phyloP scores from a whole-genome alignment of 1,284 basidiomycete species.

The Lentinula novae-zelandiae region DNA sequence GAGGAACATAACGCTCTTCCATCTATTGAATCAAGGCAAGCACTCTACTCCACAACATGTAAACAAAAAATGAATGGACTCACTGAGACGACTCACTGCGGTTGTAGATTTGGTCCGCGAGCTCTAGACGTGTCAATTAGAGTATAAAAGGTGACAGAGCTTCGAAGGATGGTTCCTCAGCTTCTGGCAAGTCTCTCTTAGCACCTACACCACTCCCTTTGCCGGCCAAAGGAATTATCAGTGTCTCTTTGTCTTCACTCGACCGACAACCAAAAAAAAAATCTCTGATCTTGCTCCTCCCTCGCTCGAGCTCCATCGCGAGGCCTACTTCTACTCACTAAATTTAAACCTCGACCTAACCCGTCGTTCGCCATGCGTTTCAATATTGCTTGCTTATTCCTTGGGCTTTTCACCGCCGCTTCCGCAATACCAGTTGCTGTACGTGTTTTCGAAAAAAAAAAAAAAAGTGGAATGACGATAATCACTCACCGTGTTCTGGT shows the following conservation, averaged over 20 bases:
- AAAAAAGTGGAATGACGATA: no score
- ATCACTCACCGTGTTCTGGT: no score
- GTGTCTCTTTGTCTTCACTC: background rate
- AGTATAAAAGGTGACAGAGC: background rate
- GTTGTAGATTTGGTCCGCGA: no score
- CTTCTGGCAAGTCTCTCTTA: background rate
- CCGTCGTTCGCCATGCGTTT: slow-evolving; percentile 2
- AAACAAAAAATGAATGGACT: background rate
- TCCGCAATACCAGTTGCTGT: background rate
- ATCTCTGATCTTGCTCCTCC: background rate
- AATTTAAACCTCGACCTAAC: background rate
- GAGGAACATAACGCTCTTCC: background rate
- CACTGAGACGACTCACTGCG: no score
- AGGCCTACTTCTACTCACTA: background rate
- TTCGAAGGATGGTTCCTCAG: background rate
- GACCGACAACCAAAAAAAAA: background rate
- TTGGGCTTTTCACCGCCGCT: background rate
- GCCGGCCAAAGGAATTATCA: background rate
- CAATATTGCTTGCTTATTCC: background rate
- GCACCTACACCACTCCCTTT: background rate
- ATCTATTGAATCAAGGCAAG: background rate
- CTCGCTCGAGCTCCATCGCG: background rate
- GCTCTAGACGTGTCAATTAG: background rate
- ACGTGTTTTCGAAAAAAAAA: no score
- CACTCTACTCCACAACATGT: background rate